Base-by-base conservation (phyloP, 768 basidiomycete species). In the Trametes cinnabarina region DNA sequence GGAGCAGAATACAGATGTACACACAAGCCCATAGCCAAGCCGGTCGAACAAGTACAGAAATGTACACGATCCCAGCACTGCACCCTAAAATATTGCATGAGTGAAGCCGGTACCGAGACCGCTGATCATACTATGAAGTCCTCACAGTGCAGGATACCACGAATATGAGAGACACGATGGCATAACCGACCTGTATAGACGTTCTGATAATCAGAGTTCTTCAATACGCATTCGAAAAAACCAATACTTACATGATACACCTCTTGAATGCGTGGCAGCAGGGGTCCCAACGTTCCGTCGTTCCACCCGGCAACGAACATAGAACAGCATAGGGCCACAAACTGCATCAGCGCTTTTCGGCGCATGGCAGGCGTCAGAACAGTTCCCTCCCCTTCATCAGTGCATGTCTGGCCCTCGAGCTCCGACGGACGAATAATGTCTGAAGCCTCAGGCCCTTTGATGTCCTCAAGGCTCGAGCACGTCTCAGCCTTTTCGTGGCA, bases 241-340 rank as follows among this genome's bases (percentile, higher is more conserved):
- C 9, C 3, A 2, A 32, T 7, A 53, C 69, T 30, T 54, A 78
- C 79, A 63, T 72, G 70, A 66, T 79, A 80, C 67, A 79, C 77
- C 11, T 72, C 69, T 66, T 88, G 88, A 41, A 92, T 83, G 10
- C 83, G 77, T 2, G 87, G 90, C 7, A 92, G 70, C 20, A 92
- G 69, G 0, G 90, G 88, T 3, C 90, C 90, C 12, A 81, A 79
- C 0, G 83, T 79, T 12, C 83, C 85, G 68, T 89, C 88, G 63
- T 85, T 88, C 88, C 88, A 92, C 20, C 90, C 90, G 15, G 76
- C 76, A 4, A 87, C 72, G 54, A 84, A 84, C 46, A 85, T 53
- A 11, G 76, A 71, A 72, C 76, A 81, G 61, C 83, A 86, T 26
- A 86, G 71, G 1, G 84, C 69, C 20, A 69, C 55, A 55, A 84